Evolutionary conservation across 306 rosid genomes (phyloP), one percentile per base, ranked within the genome.

Genomic region (Prunus fruticosa): DNA sequence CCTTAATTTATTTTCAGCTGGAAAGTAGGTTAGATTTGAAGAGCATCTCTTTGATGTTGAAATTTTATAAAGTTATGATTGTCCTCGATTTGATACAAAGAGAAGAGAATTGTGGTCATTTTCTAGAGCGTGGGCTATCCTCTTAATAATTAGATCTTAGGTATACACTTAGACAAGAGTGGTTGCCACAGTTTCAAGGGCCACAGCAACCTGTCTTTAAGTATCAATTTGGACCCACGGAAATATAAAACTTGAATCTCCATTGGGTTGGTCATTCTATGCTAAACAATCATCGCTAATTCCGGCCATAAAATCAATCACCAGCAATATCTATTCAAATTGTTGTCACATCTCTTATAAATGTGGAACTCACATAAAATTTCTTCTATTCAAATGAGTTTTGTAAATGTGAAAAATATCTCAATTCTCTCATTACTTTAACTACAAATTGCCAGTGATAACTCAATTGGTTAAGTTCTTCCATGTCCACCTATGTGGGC

Each of bases 201-300:
- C 87, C 89, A 73, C 69, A 11, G 22, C 76, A 64, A 75, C 77
- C 73, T 74, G 76, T 57, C 84, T 80, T 81, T 62, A 60, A 83
- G 84, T 78, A 73, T 83, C 85, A 80, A 27, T 62, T 60, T 74
- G 89, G 89, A 61, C 91, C 96, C 87, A 83, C 84, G 14, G 27
- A 43, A 67, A 64, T 38, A 20, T 58, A 73, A 57, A 69, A 74
- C 77, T 57, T 84, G 77, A 82, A 71, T 76, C 86, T 79, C 76
- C 56, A 45, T 70, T 72, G 22, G 74, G 74, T 46, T 53, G 58
- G 4, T 62, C 69, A 80, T 54, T 66, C 74, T 77, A 43, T 75
- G n/a, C 64, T 64, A 12, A 57, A 41, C 64, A 32, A 51, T 34
- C 54, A 16, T 25, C 41, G 56, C 30, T 5, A 14, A 47, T 45